Base-by-base conservation (phyloP, 345 rosid genomes). In the Acer negundo region DNA sequence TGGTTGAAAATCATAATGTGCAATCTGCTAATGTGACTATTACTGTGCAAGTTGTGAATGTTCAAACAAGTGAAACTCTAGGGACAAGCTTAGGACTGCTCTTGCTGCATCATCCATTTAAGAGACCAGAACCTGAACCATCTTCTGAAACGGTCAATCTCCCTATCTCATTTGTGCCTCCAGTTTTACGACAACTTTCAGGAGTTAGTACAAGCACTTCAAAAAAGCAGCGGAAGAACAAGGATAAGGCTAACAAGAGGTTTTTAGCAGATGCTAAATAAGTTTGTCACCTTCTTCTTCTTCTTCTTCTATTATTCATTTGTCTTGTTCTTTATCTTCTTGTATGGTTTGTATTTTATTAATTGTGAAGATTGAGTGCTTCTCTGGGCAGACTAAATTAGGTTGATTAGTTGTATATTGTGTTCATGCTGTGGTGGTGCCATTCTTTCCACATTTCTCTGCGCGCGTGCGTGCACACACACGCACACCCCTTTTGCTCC, bases 181-280 rank as follows among this genome's bases (percentile, higher is more conserved):
- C 44, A 40, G 9, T 40, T 40, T 40, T 6, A 6, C 7, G 8
- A 40, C 3, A 6, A 8, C 44, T 0, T 5, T 0, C 44, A 40
- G 69, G 44, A 66, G 73, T 26, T 26, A 67, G 51, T 76, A 55
- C 73, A 72, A 72, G 13, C 38, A 7, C 78, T 51, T 24, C 65
- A 62, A 82, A 62, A 59, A 82, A 67, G 69, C 69, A 73, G 44
- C 70, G 82, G 0, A 80, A 73, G 65, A 79, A 62, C 56, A 82
- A 76, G 74, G 79, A 53, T 28, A 79, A 70, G 66, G 76, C 76
- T 42, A 79, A 79, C 51, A 65, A 80, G 79, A 80, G 47, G 62
- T 42, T 31, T 51, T 28, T 67, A 26, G n/a, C 28, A 15, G 59
- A 62, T 68, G 11, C 70, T 59, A 62, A 9, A 78, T 82, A 67